phyloP scores from a whole-genome alignment of 805 yeast species.

The Ogataea saltuana region DNA sequence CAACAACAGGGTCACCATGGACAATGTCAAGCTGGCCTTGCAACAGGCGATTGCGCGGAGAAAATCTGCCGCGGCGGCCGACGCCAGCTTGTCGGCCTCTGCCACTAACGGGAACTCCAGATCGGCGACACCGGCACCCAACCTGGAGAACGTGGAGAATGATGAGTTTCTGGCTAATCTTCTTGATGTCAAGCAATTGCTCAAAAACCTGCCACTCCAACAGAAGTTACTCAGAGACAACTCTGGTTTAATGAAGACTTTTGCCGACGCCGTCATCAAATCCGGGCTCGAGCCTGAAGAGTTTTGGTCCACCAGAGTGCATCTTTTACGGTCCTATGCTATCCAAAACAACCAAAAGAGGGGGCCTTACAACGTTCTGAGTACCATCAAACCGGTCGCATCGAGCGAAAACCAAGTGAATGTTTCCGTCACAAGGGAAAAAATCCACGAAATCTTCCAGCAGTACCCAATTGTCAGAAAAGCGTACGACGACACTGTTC shows the following conservation, averaged over 20 bases:
- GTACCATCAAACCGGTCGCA: slow-evolving; percentile 93
- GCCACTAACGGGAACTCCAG: slow-evolving; percentile 12
- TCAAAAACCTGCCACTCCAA: slow-evolving; percentile 75
- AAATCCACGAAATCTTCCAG: slow-evolving; percentile 82
- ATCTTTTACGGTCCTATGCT: slow-evolving; percentile 81
- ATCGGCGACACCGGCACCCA: slow-evolving; percentile 18
- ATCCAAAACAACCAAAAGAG: slow-evolving; percentile 78
- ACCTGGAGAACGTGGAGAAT: slow-evolving; percentile 20
- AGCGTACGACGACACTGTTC: slow-evolving; percentile 91
- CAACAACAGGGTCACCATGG: slow-evolving; percentile 74
- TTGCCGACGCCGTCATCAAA: slow-evolving; percentile 84
- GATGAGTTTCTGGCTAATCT: slow-evolving; percentile 37
- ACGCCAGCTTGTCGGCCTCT: slow-evolving; percentile 24
- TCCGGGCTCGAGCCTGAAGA: slow-evolving; percentile 74
- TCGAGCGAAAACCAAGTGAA: slow-evolving; percentile 91
- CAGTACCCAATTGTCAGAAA: slow-evolving; percentile 89
- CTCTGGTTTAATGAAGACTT: slow-evolving; percentile 65
- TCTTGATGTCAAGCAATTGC: slow-evolving; percentile 56
- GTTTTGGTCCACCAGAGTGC: slow-evolving; percentile 84
- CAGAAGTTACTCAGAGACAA: slow-evolving; percentile 74
- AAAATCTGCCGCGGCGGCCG: slow-evolving; percentile 52
- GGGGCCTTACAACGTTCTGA: slow-evolving; percentile 91
- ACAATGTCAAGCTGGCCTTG: slow-evolving; percentile 62
- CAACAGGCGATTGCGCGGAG: slow-evolving; percentile 70
- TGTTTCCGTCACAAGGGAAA: slow-evolving; percentile 88